Evolutionary conservation across 306 rosid genomes (phyloP).

Genomic region (Pachyrhizus erosus): DNA sequence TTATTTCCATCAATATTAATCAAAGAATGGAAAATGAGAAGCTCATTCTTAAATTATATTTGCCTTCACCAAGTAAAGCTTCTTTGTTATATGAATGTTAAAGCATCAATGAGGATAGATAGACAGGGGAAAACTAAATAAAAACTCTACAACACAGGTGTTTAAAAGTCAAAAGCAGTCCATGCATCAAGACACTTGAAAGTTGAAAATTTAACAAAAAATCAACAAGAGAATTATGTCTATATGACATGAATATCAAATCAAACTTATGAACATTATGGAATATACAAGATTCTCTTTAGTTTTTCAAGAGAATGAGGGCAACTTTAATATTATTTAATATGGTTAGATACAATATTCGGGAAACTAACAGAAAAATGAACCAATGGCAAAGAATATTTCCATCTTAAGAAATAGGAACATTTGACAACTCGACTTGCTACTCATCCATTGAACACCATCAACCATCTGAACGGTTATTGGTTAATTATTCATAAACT

Average conservation of each 20-base stretch:
- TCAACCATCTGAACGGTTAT: not conserved
- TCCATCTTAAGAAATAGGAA: not conserved
- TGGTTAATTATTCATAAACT: not conserved
- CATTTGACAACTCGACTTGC: not conserved
- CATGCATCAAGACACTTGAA: not conserved
- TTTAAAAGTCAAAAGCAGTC: not conserved
- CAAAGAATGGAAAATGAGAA: constrained; percentile 22
- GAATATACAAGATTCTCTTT: not conserved
- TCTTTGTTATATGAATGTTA: not conserved
- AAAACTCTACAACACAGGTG: not conserved
- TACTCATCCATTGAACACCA: not conserved
- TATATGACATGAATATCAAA: not conserved
- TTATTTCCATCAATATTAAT: constrained; percentile 13
- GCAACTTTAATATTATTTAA: not conserved
- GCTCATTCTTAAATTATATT: not conserved
- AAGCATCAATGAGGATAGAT: not conserved
- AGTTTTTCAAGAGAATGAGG: not conserved
- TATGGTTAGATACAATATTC: not conserved
- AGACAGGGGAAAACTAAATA: not conserved
- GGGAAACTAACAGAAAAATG: constrained; percentile 27
- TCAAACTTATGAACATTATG: not conserved
- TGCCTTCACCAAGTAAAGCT: not conserved
- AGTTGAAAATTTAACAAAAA: not conserved
- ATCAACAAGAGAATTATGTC: not conserved
- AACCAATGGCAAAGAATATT: not conserved